Percentiles rank a stretch among this genome's conserved stretches.
phyloP scores from a whole-genome alignment of 257 asterid genomes.

The Eucommia ulmoides region DNA sequence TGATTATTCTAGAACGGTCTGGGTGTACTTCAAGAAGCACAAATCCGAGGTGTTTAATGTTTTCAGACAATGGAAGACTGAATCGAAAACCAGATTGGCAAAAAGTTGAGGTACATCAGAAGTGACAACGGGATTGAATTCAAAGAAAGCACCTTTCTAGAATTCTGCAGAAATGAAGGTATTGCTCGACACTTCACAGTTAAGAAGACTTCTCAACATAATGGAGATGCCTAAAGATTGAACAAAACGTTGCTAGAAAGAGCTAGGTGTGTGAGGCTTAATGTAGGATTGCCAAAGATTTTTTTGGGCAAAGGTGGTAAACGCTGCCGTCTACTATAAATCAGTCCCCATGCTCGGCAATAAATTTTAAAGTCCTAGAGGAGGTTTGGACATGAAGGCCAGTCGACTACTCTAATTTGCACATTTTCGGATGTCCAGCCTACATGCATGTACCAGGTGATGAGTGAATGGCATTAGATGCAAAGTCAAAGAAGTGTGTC shows the following conservation, averaged over 20 bases:
- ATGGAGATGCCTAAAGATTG: background rate
- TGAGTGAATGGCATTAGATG: background rate
- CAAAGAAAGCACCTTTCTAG: background rate
- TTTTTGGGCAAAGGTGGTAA: background rate
- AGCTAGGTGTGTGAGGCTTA: background rate
- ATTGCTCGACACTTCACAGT: background rate
- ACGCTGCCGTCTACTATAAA: no score
- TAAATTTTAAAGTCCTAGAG: background rate
- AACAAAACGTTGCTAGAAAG: background rate
- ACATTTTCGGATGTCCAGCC: background rate
- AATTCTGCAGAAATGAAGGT: background rate
- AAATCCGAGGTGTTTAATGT: background rate
- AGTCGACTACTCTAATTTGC: background rate
- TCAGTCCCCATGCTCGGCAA: background rate
- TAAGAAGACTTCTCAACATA: background rate
- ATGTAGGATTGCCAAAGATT: background rate
- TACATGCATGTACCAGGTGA: background rate
- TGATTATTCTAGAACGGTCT: background rate
- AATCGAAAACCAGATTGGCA: background rate
- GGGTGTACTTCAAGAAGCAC: background rate
- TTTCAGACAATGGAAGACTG: background rate
- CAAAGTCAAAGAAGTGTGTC: background rate
- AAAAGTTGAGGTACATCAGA: background rate
- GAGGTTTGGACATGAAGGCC: background rate
- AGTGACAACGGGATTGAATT: background rate